A percentile compares a stretch with the other conserved stretches of the same genome.
Evolutionary conservation across 257 asterid genomes (phyloP).

Genomic region (Orobanche coerulescens): DNA sequence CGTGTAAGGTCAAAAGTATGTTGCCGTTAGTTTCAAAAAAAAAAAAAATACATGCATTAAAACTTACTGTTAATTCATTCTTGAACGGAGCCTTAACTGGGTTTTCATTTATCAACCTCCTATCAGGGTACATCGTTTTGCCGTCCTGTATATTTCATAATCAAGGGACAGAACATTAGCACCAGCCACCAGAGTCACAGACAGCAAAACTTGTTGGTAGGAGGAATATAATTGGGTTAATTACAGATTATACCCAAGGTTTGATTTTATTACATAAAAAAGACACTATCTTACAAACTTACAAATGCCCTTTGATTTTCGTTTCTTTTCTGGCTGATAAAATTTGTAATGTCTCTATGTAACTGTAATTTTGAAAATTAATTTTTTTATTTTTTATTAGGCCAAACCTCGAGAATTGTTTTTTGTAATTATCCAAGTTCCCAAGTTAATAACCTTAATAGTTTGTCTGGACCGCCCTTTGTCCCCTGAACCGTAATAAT

Average conservation of each 20-base stretch:
- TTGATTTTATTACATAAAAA: neutral
- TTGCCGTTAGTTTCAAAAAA: neutral
- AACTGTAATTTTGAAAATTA: neutral
- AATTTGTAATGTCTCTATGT: neutral
- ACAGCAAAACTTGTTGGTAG: neutral
- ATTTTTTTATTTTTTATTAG: neutral
- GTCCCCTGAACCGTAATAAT: conserved; percentile 26
- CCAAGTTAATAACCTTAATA: conserved; percentile 33
- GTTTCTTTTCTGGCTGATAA: neutral
- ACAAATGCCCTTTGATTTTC: neutral
- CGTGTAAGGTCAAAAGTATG: neutral
- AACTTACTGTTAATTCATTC: conserved; percentile 40
- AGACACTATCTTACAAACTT: too few relatives aligned
- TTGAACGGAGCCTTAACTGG: conserved; percentile 28
- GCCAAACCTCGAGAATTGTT: neutral
- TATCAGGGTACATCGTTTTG: conserved; percentile 24
- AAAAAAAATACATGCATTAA: neutral
- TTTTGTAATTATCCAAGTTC: neutral
- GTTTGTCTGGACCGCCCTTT: conserved; percentile 30
- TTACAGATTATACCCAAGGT: neutral
- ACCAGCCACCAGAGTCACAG: conserved; percentile 15
- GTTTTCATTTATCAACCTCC: conserved; percentile 33
- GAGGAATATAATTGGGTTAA: neutral
- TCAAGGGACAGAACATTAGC: conserved; percentile 23
- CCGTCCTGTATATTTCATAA: conserved; percentile 34